A percentile compares a stretch with the other conserved stretches of the same genome.
Conservation (phyloP, 371 early-diverging fungal genomes). For the Haplosporangium sp. region DNA sequence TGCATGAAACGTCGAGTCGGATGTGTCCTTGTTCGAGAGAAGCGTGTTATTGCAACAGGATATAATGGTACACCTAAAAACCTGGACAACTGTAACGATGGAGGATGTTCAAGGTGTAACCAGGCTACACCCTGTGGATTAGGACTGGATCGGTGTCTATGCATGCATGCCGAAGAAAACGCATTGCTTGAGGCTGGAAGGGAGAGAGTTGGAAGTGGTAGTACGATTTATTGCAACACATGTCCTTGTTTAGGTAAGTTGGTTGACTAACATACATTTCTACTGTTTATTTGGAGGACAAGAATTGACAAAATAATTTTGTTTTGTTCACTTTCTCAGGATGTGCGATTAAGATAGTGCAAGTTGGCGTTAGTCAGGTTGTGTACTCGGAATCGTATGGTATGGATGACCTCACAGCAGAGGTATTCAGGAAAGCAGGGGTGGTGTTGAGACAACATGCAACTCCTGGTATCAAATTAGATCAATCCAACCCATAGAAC, state of each 20-base stretch:
- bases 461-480: conserved; percentile 65
- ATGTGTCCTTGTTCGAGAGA: conserved; percentile 92
- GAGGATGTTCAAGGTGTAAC: conserved; percentile 96
- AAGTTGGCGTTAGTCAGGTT: conserved; percentile 92
- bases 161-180: conserved; percentile 99
- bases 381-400: conserved; percentile 91
- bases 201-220: conserved; percentile 77
- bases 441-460: conserved; percentile 84
- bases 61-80: conserved; percentile 98
- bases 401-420: conserved; percentile 88
- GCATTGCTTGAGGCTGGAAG: conserved; percentile 96
- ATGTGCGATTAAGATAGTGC: conserved; percentile 97
- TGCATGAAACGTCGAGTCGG: conserved; percentile 99
- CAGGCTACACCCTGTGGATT: conserved; percentile 80
- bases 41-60: conserved; percentile 94
- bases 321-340: conserved; percentile 60
- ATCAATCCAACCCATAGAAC: conserved; percentile 27
- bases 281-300: not conserved
- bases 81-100: conserved; percentile 93
- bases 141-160: conserved; percentile 90
- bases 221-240: conserved; percentile 94
- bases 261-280: not conserved
- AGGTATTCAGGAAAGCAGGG: conserved; percentile 84
- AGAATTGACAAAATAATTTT: not conserved
- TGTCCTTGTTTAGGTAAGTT: conserved; percentile 81